Percentiles rank a stretch among this genome's conserved stretches.
Conservation (phyloP, 768 basidiomycete genomes). For the Austroboletus festivus region DNA sequence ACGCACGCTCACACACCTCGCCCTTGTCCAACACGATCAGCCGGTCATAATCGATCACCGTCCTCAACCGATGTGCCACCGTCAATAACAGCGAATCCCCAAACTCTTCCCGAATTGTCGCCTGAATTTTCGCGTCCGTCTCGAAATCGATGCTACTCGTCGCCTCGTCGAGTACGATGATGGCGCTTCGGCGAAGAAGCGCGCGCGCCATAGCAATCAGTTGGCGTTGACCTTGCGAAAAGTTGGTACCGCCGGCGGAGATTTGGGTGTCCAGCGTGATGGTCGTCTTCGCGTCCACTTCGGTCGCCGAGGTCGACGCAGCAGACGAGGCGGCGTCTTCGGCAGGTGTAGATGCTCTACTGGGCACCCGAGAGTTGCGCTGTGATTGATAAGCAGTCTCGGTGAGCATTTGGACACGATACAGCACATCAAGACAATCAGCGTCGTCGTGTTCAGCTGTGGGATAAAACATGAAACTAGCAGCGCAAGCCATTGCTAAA, state of each 20-base stretch:
- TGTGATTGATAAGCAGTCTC: constrained; percentile 48
- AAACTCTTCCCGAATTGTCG: constrained; percentile 85
- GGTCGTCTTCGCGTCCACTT: constrained; percentile 51
- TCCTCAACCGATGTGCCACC: constrained; percentile 70
- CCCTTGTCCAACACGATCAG: constrained; percentile 69
- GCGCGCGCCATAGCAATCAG: constrained; percentile 85
- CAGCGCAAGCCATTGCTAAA: neutral
- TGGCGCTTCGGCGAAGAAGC: constrained; percentile 62
- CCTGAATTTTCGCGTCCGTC: constrained; percentile 88
- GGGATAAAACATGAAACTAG: neutral
- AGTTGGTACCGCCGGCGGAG: constrained; percentile 84
- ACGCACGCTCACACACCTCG: constrained; percentile 16
- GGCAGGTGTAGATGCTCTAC: constrained; percentile 41
- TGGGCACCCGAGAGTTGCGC: constrained; percentile 47
- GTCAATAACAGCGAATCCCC: constrained; percentile 69
- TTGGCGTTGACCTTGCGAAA: constrained; percentile 90
- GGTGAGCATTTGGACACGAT: constrained; percentile 74
- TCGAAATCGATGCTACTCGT: constrained; percentile 85
- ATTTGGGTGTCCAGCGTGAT: constrained; percentile 76
- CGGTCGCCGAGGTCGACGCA: constrained; percentile 44
- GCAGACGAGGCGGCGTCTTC: constrained; percentile 40
- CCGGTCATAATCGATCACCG: constrained; percentile 79
- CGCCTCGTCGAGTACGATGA: constrained; percentile 80
- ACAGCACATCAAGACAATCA: constrained; percentile 77
- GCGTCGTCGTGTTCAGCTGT: constrained; percentile 75